Conservation (phyloP, 2,329 filamentous ascomycete genomes). For the Exophiala alcalophila region DNA sequence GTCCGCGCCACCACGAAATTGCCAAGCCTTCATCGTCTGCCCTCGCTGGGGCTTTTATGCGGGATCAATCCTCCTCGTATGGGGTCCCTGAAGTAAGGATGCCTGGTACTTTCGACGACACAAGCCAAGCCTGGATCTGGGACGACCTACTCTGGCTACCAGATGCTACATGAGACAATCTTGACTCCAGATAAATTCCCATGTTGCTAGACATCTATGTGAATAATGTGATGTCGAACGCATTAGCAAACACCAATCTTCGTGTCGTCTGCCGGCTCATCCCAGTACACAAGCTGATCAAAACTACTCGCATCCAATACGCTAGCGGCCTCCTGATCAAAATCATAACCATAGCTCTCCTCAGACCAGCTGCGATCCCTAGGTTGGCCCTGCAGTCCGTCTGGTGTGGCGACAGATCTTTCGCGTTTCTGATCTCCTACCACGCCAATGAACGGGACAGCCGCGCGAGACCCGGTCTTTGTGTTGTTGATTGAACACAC, state of each 20-base stretch:
- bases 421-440: conserved; percentile 9
- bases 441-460: conserved; percentile 9
- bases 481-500: background rate
- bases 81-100: no score
- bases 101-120: conserved; percentile 14
- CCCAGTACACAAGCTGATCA: conserved; percentile 10
- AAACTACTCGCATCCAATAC: conserved; percentile 1
- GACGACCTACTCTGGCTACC: conserved; percentile 20
- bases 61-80: no score
- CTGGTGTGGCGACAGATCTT: background rate
- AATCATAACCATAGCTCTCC: background rate
- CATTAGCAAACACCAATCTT: no score
- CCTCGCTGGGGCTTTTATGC: no score
- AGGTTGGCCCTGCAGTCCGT: background rate
- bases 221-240: no score
- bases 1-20: conserved; percentile 3
- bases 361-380: background rate
- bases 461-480: background rate
- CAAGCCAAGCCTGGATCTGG: conserved; percentile 22
- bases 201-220: no score
- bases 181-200: no score
- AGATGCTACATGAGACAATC: conserved; percentile 6
- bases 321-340: background rate
- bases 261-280: conserved; percentile 4
- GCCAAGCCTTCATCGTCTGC: background rate